Evolutionary conservation across 78 protist genomes (phyloP).

Genomic region (Anaeramoeba flamelloides): DNA sequence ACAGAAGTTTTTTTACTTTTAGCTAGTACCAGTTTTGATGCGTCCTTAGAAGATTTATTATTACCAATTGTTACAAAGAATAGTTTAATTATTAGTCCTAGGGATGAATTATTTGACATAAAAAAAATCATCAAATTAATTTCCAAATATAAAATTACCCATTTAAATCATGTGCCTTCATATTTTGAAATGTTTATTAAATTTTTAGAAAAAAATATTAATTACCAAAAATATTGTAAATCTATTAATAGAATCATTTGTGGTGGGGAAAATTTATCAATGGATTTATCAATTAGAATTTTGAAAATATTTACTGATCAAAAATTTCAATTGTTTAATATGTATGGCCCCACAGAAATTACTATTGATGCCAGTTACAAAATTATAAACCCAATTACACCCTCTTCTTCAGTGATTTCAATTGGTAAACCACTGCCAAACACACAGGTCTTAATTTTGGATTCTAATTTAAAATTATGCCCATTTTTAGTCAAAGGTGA

Average conservation of each 20-base stretch:
- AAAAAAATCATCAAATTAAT: not conserved
- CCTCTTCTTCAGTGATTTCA: not conserved
- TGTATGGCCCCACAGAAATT: not conserved
- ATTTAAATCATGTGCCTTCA: not conserved
- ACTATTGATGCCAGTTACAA: not conserved
- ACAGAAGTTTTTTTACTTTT: not conserved
- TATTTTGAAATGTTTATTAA: not conserved
- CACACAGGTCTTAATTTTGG: not conserved
- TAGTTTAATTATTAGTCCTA: not conserved
- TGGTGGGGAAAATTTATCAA: conserved; percentile 11
- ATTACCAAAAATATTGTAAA: not conserved
- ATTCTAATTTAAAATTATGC: not conserved
- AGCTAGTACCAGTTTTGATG: conserved; percentile 2
- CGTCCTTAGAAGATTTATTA: not conserved
- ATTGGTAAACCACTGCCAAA: not conserved
- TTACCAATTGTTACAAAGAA: not conserved
- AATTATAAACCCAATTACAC: not conserved
- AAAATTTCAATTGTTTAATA: not conserved
- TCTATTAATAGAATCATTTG: not conserved
- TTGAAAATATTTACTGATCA: too few species aligned
- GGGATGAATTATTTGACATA: not conserved
- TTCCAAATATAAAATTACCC: not conserved
- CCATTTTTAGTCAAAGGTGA: not conserved
- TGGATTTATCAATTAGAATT: too few species aligned
- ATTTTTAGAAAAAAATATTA: not conserved